Evolutionary conservation across 495 filamentous ascomycete genomes (phyloP), one percentile per base, ranked within the genome.

Genomic region (Hypoxylon trugodes): DNA sequence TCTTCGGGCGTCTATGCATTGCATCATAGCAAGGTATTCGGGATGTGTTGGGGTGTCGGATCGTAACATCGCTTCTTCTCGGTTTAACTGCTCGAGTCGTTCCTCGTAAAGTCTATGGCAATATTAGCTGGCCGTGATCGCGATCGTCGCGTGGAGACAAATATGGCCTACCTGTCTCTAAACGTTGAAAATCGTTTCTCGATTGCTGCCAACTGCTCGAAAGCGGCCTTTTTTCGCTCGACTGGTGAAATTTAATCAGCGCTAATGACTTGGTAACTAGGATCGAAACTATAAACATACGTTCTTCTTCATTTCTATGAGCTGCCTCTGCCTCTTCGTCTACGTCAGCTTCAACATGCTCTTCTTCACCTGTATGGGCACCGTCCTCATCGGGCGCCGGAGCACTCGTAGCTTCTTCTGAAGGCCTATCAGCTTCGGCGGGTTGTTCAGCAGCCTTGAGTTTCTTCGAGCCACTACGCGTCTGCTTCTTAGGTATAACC

Each of bases 161-260:
- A 38, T 22, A 63, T 32, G 22, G 22, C 64, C 87, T 76, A 96
- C 93, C 90, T 92, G 66, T 96, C 92, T 66, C 91, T 84, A 65
- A 97, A 88, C 19, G 86, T 85, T 57, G 87, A 86, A 74, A 97
- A 98, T 61, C 92, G 87, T 69, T 85, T 86, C 73, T 98, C 94
- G 43, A 98, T 87, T 18, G 82, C 81, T 10, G 83, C 78, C 19
- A 97, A 77, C 38, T 91, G 87, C 38, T 93, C 90, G 80, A 93
- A 87, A 0, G 94, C 94, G 26, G 84, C 83, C 70, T 86, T 89
- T 74, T 93, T 93, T 68, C 86, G 89, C 54, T 87, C 82, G 43
- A 89, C 94, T 97, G 69, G 46, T 54, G 26, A 48, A 21, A 13
- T 46, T 57, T 9, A 12, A 70, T 89, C 66, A 88, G 82, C 64